Evolutionary conservation across 768 basidiomycete genomes (phyloP).

Genomic region (Boletus rubropictus): DNA sequence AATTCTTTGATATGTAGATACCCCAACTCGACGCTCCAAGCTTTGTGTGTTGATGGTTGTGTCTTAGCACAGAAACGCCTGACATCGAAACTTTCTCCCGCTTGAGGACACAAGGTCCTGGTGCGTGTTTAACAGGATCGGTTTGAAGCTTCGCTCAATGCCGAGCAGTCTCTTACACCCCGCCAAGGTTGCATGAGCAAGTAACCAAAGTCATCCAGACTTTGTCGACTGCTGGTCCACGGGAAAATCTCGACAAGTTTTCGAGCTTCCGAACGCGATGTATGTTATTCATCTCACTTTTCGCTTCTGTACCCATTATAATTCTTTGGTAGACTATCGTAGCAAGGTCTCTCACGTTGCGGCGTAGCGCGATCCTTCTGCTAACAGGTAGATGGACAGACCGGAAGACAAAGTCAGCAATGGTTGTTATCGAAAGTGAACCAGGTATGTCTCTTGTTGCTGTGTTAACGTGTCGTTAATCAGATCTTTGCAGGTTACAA

Average conservation of each 20-base stretch:
- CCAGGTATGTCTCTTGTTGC: conserved; percentile 40
- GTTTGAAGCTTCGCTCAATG: not conserved
- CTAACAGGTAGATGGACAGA: conserved; percentile 36
- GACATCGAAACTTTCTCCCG: conserved; percentile 44
- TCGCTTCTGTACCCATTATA: conserved; percentile 1
- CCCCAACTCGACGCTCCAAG: not conserved
- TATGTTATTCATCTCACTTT: conserved; percentile 31
- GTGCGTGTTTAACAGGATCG: conserved; percentile 28
- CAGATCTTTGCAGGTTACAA: conserved; percentile 48
- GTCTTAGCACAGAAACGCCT: conserved; percentile 68
- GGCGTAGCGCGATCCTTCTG: conserved; percentile 5
- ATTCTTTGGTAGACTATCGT: conserved; percentile 52
- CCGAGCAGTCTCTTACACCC: conserved; percentile 47
- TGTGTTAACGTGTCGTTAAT: not conserved
- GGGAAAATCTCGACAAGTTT: conserved; percentile 59
- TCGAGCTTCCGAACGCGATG: conserved; percentile 70
- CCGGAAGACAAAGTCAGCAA: conserved; percentile 67
- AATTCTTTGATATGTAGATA: conserved; percentile 82
- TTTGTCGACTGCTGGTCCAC: conserved; percentile 60
- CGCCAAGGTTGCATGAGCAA: conserved; percentile 54
- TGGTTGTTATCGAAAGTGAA: conserved; percentile 69
- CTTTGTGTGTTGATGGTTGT: conserved; percentile 2
- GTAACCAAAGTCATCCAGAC: conserved; percentile 58
- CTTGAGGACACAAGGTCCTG: conserved; percentile 32
- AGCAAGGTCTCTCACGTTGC: conserved; percentile 51